Conservation (phyloP, 352 stramenopile genomes). For the Albugo candida region DNA sequence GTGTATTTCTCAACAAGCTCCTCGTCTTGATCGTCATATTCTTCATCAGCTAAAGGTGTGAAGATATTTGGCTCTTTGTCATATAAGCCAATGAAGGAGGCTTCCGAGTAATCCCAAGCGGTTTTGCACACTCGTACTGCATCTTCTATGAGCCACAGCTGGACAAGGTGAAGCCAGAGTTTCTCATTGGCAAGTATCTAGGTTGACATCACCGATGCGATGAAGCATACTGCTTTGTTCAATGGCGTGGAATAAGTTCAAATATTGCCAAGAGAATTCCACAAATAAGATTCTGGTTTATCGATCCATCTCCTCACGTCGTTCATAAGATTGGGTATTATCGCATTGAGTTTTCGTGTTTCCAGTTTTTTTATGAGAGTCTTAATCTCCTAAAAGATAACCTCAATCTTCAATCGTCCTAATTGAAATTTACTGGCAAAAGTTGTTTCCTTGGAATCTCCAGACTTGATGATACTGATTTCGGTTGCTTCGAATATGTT, state of each 20-base stretch:
- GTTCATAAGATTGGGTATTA: constrained; percentile 4
- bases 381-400: constrained; percentile 18
- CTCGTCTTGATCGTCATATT: constrained; percentile 14
- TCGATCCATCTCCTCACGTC: constrained; percentile 15
- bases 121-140: constrained; percentile 9
- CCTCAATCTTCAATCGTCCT: constrained; percentile 17
- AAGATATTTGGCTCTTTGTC: constrained; percentile 12
- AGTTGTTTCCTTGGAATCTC: constrained; percentile 8
- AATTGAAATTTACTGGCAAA: constrained; percentile 20
- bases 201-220: constrained; percentile 15
- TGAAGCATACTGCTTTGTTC: constrained; percentile 11
- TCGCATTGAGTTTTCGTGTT: constrained; percentile 5
- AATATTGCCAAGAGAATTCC: constrained; percentile 23
- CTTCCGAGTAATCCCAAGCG: neutral
- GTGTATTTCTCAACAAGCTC: constrained; percentile 14
- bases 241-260: constrained; percentile 13
- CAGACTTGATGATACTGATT: constrained; percentile 1
- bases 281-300: constrained; percentile 17
- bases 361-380: constrained; percentile 12
- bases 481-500: constrained; percentile 1
- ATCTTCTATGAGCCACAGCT: constrained; percentile 29
- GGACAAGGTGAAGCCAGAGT: constrained; percentile 19
- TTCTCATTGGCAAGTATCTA: constrained; percentile 3
- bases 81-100: neutral
- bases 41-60: constrained; percentile 13